A percentile compares a stretch with the other conserved stretches of the same genome.
Conservation (phyloP, 805 yeast genomes). For the Martiniozyma abietophila region DNA sequence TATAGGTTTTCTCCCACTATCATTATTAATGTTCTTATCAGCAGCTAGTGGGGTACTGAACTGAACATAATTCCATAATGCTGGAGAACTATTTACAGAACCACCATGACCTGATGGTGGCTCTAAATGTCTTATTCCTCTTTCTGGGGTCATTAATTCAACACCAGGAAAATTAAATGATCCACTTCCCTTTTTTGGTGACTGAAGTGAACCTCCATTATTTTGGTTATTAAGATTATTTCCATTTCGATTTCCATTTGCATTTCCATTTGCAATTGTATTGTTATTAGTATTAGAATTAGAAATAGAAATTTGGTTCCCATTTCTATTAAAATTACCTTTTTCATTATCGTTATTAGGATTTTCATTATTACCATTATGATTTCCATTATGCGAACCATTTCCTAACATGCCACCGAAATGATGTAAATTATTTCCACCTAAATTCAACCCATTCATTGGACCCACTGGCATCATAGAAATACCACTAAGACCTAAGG, state of each 20-base stretch:
- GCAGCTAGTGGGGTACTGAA: constrained; percentile 35
- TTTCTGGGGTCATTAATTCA: constrained; percentile 58
- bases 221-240: background rate
- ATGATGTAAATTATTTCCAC: no score
- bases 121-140: constrained; percentile 31
- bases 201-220: constrained; percentile 1
- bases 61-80: constrained; percentile 88
- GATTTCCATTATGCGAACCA: no score
- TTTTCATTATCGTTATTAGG: background rate
- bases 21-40: constrained; percentile 2
- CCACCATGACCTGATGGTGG: constrained; percentile 29
- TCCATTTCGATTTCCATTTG: no score
- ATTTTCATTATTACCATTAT: background rate
- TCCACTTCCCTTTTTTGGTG: constrained; percentile 33
- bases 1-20: background rate
- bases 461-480: no score
- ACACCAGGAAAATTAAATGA: no score
- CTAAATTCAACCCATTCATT: no score
- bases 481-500: no score
- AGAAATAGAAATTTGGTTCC: no score
- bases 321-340: no score
- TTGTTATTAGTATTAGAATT: no score
- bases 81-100: constrained; percentile 65
- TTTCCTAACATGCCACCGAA: no score
- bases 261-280: no score